These are phyloP conservation scores for Chenopodium quinoa DNA, from an alignment of 148 eudicot species.

Conservation along the genomic window DNA sequence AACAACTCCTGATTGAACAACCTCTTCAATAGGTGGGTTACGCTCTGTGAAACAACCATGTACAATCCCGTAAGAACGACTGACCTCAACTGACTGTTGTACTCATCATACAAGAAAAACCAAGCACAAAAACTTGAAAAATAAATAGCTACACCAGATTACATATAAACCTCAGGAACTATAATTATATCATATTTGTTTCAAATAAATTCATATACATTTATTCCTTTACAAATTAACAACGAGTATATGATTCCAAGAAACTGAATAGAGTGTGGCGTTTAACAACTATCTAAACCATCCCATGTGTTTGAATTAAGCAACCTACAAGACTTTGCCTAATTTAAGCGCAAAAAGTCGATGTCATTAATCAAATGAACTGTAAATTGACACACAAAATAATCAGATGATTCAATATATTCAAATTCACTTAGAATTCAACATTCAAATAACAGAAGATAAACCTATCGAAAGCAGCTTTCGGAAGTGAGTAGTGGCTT, in stretches of 20 bases:
- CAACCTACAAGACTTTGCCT: neutral
- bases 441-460: neutral
- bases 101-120: neutral
- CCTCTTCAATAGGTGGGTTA: constrained; percentile 91
- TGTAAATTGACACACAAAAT: neutral
- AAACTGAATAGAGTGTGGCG: neutral
- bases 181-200: neutral
- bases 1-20: constrained; percentile 85
- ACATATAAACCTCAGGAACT: neutral
- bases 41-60: constrained; percentile 46
- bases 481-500: constrained; percentile 79
- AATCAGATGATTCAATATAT: neutral
- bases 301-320: neutral
- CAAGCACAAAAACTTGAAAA: neutral
- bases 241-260: neutral
- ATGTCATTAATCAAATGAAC: neutral
- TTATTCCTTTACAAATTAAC: neutral
- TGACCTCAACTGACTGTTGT: neutral
- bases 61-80: neutral
- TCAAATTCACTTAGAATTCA: neutral
- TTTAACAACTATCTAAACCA: neutral
- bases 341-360: neutral
- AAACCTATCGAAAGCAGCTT: constrained; percentile 86
- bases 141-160: neutral
- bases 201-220: neutral